Base-by-base conservation (phyloP, 768 basidiomycete genomes). In the Trametes cingulata region DNA sequence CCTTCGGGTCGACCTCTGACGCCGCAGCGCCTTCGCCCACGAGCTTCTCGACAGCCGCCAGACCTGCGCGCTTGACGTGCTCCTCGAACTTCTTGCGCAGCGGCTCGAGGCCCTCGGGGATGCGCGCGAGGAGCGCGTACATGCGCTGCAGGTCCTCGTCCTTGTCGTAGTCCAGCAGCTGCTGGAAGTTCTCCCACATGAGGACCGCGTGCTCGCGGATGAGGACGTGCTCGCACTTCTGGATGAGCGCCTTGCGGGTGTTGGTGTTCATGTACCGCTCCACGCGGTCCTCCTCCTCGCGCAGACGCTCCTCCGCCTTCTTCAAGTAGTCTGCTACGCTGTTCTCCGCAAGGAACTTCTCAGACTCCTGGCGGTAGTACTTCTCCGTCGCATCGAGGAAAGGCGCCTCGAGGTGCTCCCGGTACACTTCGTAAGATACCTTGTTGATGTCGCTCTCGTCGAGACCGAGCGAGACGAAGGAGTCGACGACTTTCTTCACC, bases 131-230 rank as follows among this genome's bases (percentile, higher is more conserved):
- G n/a, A 98, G 79, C 9, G 88, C 81, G 75, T 97, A 98, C 93
- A 98, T 97, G 42, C 95, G 84, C 66, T 93, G 93, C 42, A 99
- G 79, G 69, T 98, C 96, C 73, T 95, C 91, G 58, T 94, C 90
- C 74, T 95, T 93, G 74, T 98, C 96, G 72, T 82, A 94, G 72
- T 98, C 95, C 65, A 95, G 85, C 49, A 95, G 74, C 22, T 78
- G 78, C 73, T 95, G 93, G 80, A 98, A 98, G 73, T 87, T 93
- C 61, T 95, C 93, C 87, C 90, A 91, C 86, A 99, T 90, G 43
- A 87, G 75, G 60, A 85, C 82, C 47, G 87, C 79, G 69, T 96
- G 95, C 64, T 89, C 88, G 58, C 89, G 84, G 67, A 99, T 95
- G 64, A 99, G 86, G 25, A 93, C 90, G 62, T 90, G 85, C 73